Evolutionary conservation across 305 asterid genomes (phyloP).

Genomic region (Fraxinus paxiana): DNA sequence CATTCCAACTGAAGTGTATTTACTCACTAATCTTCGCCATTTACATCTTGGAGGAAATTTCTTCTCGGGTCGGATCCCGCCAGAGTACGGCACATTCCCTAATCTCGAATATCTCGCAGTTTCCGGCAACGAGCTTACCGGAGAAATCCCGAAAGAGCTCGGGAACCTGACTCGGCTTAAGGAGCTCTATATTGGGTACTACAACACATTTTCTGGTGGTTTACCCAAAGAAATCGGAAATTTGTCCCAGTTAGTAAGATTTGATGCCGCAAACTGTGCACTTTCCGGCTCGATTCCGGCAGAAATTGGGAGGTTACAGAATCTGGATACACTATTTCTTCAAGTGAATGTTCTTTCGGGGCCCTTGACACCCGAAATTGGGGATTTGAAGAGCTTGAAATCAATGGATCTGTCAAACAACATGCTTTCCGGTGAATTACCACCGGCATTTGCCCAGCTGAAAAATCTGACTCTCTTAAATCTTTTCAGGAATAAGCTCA

Average conservation of each 20-base stretch:
- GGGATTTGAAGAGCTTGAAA: conserved; percentile 40
- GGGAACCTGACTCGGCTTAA: conserved; percentile 44
- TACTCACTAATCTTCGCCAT: conserved; percentile 40
- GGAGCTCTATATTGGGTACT: conserved; percentile 57
- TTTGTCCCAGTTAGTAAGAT: conserved; percentile 34
- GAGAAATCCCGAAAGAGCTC: conserved; percentile 46
- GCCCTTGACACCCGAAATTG: conserved; percentile 43
- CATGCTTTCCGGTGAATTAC: conserved; percentile 52
- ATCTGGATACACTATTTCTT: conserved; percentile 55
- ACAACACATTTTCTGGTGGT: conserved; percentile 49
- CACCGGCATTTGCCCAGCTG: conserved; percentile 41
- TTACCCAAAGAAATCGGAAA: conserved; percentile 51
- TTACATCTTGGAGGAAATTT: conserved; percentile 60
- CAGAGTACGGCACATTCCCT: conserved; percentile 36
- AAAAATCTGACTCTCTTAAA: conserved; percentile 43
- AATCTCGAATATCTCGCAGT: conserved; percentile 46
- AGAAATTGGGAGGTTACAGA: conserved; percentile 43
- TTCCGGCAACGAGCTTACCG: conserved; percentile 56
- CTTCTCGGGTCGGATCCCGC: conserved; percentile 42
- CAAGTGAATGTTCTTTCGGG: conserved; percentile 51
- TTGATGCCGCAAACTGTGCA: conserved; percentile 57
- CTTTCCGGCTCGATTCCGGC: conserved; percentile 53
- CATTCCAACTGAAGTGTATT: conserved; percentile 37
- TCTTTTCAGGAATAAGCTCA: conserved; percentile 55
- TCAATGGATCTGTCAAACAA: conserved; percentile 58